Evolutionary conservation across 2,329 filamentous ascomycete genomes (phyloP), one percentile per base, ranked within the genome.

Genomic region (Aureobasidium sp.): DNA sequence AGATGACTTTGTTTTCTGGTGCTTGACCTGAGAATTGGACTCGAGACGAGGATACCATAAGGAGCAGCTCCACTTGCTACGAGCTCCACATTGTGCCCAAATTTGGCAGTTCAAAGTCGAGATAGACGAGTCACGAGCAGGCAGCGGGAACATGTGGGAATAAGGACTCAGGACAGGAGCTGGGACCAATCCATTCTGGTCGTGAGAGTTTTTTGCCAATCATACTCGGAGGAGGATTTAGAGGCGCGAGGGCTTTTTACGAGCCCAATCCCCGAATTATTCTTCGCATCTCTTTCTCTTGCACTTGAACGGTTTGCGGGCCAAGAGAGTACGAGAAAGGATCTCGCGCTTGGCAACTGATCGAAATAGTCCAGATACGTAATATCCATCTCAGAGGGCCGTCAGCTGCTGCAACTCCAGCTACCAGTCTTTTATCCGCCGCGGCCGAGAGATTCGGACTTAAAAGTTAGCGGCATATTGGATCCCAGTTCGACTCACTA

Each of bases 391-490:
- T 34, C 22, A 42, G 29, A 25, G 36, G 39, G 39, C 29, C 36
- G 53, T 45, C 39, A 41, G 39, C 51, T 55, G 39, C 49, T 55
- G 34, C 20, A 41, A 39, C 51, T 22, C 9, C 31, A 34, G 12
- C 51, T 31, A 9, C 51, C 14, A 42, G 36, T 55, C 22, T 41
- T 29, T 44, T 22, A 44, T 11, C 53, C 39, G 39, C 31, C 55
- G 55, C 55, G 42, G 55, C 53, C 53, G 53, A 57, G 22, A 48
- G 42, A 58, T 14, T 58, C 55, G 55, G 55, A 48, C 17, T 47
- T 58, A 58, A 56, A 27, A 48, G 31, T 48, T 58, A 58, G 55
- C 55, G 55, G 29, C 55, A 48, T 58, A 47, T 47, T 37, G 55
- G 53, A 22, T 27, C 25, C 25, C 53, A 58, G 31, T 34, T 36